Evolutionary conservation across 2,329 filamentous ascomycete genomes (phyloP), one percentile per base, ranked within the genome.

Genomic region (Nemania diffusa): DNA sequence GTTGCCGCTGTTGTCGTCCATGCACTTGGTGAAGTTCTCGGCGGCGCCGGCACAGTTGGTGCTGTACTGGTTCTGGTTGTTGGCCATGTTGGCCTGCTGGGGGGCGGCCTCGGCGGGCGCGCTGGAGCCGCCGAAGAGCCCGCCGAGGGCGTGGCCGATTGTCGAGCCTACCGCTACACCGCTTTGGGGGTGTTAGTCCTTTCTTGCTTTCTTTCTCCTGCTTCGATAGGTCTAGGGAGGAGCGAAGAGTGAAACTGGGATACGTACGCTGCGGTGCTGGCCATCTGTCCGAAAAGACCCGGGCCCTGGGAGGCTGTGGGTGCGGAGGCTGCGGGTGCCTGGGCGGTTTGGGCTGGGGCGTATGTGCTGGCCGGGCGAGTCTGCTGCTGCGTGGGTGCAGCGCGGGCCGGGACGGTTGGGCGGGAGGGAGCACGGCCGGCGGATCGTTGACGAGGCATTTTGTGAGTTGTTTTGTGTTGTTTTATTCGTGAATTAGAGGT

Each of bases 121-220:
- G 74, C 83, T 88, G 74, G 87, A 87, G 75, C 91, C 90, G 79
- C 94, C 94, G 85, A 98, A 98, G 80, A 96, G 83, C 71, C 94
- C 92, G 77, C 94, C 93, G 81, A 98, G 91, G 76, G 94, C 95
- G 83, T 98, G 94, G 80, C 96, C 96, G 84, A 98, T 92, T 13
- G 94, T 94, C 67, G 94, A 97, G 71, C 96, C 96, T 79, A 98
- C 91, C 75, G 96, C 96, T 77, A 98, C 96, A 89, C 96, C 96
- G 78, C 95, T 98, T 75, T 74, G 65, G 50, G 57, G 8, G 51
- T 69, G 69, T 79, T 73, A 77, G 75, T 59, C 58, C n/a, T n/a
- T 64, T 17, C 8, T 6, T 46, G 26, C 20, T n/a, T 15, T 29
- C 15, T 32, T 9, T 32, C 5, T 24, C 8, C 50, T 69, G 9